Conservation (phyloP, 179 eudicot species). For the Actinidia chinensis region DNA sequence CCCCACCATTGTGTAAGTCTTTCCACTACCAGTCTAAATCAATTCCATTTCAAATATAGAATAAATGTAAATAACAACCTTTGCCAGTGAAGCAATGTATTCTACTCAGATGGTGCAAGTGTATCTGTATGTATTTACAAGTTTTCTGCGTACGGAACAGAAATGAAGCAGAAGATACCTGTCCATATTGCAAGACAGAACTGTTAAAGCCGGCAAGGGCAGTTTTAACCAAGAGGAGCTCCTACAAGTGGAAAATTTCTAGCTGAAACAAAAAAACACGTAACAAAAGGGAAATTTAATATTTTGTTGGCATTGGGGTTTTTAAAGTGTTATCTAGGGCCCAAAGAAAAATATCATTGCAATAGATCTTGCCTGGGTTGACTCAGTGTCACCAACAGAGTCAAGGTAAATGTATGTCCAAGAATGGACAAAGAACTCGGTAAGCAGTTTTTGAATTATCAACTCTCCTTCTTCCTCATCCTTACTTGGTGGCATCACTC, state of each 20-base stretch:
- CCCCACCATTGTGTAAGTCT: slow-evolving; percentile 99
- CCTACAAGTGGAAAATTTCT: slow-evolving; percentile 91
- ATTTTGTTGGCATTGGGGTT: no score
- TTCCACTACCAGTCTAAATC: slow-evolving; percentile 92
- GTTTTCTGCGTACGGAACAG: neutral
- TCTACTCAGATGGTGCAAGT: neutral
- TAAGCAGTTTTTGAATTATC: slow-evolving; percentile 67
- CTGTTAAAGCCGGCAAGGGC: slow-evolving; percentile 96
- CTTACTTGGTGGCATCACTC: slow-evolving; percentile 77
- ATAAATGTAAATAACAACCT: neutral
- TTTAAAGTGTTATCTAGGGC: no score
- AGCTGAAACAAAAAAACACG: slow-evolving; percentile 55
- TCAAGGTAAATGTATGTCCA: slow-evolving; percentile 82
- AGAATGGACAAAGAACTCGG: slow-evolving; percentile 68
- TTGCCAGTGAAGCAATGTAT: slow-evolving; percentile 1
- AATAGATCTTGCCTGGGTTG: slow-evolving; percentile 71
- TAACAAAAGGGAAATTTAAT: neutral
- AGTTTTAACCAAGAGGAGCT: slow-evolving; percentile 92
- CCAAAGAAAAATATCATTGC: neutral
- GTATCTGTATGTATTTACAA: neutral
- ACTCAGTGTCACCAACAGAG: slow-evolving; percentile 69
- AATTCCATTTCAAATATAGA: slow-evolving; percentile 4
- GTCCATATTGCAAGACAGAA: slow-evolving; percentile 97
- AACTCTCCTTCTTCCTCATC: slow-evolving; percentile 73
- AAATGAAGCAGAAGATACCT: slow-evolving; percentile 47